These are phyloP conservation scores for Fraxinus latifolia DNA, from an alignment of 305 asterid species.

Conservation along the genomic window DNA sequence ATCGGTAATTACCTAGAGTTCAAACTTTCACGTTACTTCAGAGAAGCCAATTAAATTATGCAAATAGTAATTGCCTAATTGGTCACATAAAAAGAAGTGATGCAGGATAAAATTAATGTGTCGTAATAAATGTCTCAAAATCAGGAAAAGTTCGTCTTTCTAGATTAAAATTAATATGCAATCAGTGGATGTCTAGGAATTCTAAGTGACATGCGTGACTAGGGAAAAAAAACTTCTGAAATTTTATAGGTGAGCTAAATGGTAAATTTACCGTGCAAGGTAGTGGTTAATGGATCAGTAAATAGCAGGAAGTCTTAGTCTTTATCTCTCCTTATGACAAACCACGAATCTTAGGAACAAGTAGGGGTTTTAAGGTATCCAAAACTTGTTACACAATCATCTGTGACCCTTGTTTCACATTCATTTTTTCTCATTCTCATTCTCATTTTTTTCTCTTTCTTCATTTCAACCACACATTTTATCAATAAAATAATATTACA, in stretches of 20 bases:
- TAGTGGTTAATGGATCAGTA: neutral
- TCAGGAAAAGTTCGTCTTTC: neutral
- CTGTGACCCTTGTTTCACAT: neutral
- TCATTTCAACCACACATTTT: too few species aligned
- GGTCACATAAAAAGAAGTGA: neutral
- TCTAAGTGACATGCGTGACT: neutral
- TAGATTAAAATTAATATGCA: neutral
- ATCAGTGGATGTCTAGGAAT: neutral
- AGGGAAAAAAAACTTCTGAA: neutral
- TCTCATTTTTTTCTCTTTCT: too few species aligned
- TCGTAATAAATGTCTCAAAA: neutral
- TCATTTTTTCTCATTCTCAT: too few species aligned
- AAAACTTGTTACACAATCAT: neutral
- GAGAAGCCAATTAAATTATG: neutral
- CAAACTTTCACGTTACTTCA: neutral
- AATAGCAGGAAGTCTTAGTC: neutral
- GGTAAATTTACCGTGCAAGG: neutral
- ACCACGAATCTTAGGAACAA: neutral
- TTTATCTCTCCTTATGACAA: neutral
- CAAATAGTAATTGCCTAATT: neutral
- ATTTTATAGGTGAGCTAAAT: neutral
- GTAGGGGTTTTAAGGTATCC: neutral
- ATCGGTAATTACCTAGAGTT: neutral
- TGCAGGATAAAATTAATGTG: neutral
- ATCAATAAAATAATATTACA: too few species aligned